These are phyloP conservation scores for Pterothamnion heteromorphum DNA, from an alignment of 31 red algal genomes.

Conservation along the genomic window DNA sequence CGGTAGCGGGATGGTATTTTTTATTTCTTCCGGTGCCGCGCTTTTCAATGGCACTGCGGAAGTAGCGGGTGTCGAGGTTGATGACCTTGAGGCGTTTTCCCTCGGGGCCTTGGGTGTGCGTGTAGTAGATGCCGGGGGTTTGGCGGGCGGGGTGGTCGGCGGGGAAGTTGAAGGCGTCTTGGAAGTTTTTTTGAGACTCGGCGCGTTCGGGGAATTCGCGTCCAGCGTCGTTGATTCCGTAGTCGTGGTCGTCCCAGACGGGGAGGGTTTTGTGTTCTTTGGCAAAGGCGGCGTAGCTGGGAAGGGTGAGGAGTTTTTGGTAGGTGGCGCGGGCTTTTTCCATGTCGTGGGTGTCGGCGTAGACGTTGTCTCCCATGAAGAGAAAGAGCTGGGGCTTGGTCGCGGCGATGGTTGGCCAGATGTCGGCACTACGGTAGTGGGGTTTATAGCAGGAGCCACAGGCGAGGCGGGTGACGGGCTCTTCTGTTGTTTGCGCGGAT, in stretches of 20 bases:
- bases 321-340: neutral
- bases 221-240: conserved; percentile 23
- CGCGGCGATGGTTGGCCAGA: neutral
- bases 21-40: neutral
- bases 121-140: neutral
- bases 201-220: neutral
- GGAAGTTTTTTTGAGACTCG: neutral
- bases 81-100: neutral
- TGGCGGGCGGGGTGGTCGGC: neutral
- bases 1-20: neutral
- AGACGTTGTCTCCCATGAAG: neutral
- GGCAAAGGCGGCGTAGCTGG: neutral
- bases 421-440: neutral
- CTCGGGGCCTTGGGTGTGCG: neutral
- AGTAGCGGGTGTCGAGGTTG: neutral
- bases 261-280: neutral
- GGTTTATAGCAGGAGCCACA: neutral
- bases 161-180: neutral
- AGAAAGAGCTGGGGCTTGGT: neutral
- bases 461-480: neutral
- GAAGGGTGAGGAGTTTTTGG: neutral
- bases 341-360: conserved; percentile 18
- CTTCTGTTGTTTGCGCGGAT: no score
- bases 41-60: neutral
- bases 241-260: conserved; percentile 21